Evolutionary conservation across 1,284 basidiomycete species (phyloP).

Genomic region (Peniophora sp.): DNA sequence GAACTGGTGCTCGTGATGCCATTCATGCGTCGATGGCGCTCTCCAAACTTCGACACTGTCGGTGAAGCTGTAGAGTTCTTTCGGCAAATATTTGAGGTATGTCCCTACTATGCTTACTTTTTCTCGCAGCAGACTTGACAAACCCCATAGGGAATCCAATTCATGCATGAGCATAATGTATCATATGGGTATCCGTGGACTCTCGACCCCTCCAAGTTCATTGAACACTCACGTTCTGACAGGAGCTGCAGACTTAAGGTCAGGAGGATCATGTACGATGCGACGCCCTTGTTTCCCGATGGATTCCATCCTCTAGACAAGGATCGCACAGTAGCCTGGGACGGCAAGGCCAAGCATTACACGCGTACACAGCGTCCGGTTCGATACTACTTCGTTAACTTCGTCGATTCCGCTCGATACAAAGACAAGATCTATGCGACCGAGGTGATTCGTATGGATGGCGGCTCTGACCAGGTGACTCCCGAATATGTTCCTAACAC

Average conservation of each 20-base stretch:
- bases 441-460: slow-evolving; percentile 2
- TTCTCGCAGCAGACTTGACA: too few species aligned
- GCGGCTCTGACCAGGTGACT: slow-evolving; percentile 1
- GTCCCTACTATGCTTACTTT: not conserved
- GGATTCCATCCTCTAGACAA: slow-evolving; percentile 17
- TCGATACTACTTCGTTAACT: slow-evolving; percentile 24
- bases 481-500: not conserved
- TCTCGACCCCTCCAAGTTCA: not conserved
- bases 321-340: slow-evolving; percentile 7
- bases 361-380: slow-evolving; percentile 17
- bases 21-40: slow-evolving; percentile 12
- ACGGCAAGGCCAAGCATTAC: slow-evolving; percentile 13
- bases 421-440: too few species aligned
- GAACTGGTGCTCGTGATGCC: slow-evolving; percentile 19
- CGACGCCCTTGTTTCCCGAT: slow-evolving; percentile 16
- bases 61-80: slow-evolving; percentile 22
- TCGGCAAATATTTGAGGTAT: slow-evolving; percentile 21
- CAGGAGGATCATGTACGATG: slow-evolving; percentile 30
- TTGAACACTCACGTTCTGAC: not conserved
- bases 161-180: slow-evolving; percentile 16
- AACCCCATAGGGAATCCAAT: slow-evolving; percentile 13
- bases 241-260: slow-evolving; percentile 29
- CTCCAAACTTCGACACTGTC: slow-evolving; percentile 16
- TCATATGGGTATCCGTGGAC: slow-evolving; percentile 15
- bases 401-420: slow-evolving; percentile 13